Conservation (phyloP, 805 yeast species). For the Candida tibetensis region DNA sequence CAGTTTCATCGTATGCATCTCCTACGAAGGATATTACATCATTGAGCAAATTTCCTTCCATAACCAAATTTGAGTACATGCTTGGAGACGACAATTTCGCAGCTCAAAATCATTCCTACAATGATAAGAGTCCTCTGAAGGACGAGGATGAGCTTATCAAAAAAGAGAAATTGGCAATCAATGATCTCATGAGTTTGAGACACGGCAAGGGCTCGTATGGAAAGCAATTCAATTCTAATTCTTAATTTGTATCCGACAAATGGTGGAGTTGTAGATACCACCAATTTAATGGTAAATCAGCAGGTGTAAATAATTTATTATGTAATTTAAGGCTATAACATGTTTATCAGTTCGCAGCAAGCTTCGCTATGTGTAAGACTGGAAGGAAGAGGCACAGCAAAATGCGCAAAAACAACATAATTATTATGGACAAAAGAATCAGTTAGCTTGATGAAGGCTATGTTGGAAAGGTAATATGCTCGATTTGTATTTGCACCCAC, state of each 20-base stretch:
- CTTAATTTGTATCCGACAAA: neutral
- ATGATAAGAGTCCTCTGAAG: neutral
- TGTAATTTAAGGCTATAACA: no score
- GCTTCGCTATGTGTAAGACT: no score
- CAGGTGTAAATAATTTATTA: no score
- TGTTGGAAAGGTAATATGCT: no score
- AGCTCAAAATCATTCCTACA: neutral
- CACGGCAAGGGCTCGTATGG: conserved; percentile 5
- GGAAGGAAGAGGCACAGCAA: no score
- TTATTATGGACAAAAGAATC: no score
- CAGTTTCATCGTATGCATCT: neutral
- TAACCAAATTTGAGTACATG: conserved; percentile 12
- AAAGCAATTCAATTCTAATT: neutral
- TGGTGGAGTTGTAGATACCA: neutral
- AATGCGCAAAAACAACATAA: no score
- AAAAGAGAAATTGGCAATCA: conserved; percentile 29
- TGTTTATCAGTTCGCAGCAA: no score
- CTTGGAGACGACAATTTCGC: conserved; percentile 7
- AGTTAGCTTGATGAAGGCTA: no score
- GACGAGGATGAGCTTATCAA: conserved; percentile 20
- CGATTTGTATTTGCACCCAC: no score
- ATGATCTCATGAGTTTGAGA: conserved; percentile 16
- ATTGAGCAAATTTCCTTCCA: conserved; percentile 10
- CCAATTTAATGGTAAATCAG: neutral
- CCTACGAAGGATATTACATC: conserved; percentile 3